Base-by-base conservation (phyloP, 2,329 filamentous ascomycete species). In the Phoma herbarum region DNA sequence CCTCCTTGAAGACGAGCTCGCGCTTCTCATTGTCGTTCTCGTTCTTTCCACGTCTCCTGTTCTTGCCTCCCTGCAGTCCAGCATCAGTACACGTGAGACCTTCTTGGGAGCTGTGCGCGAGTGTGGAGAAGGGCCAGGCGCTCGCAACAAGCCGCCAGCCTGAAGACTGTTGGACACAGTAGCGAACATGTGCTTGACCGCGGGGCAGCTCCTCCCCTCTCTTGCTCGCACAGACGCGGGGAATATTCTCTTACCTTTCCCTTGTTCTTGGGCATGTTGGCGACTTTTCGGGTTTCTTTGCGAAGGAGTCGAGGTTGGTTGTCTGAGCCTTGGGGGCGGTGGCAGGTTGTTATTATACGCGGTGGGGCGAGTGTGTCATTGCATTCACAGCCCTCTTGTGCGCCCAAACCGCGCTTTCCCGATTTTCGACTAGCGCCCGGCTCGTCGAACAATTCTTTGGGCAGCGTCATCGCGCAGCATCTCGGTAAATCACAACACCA, bases 1-100 rank as follows among this genome's bases (percentile, higher is more conserved):
- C 94, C 80, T 98, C 95, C 84, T 97, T 97, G 89, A 98, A 98
- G 76, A 92, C 94, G 75, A 98, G 86, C 81, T 98, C 94, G 81
- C 94, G 93, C 86, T 97, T 97, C 84, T 97, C 93, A 78, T 97
- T 96, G 85, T 98, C 95, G 68, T 77, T 77, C 84, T 96, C 92
- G 87, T 96, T 96, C 90, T 97, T 98, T 83, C 94, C 94, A 84
- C 95, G 88, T 88, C 94, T 90, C 82, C 94, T 86, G 84, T 98
- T 98, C 87, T 98, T 98, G 84, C 94, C 94, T 81, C 94, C 94
- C 92, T 95, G 55, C 37, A 41, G 11, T 16, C 4, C 35, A 11
- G 5, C 44, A 63, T 71, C 56, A 75, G 68, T 25, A n/a, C 2
- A 10, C 50, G 41, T 7, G 2, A 2, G 14, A n/a, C 6, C 7